Conservation (phyloP, 2,329 filamentous ascomycete species). For the Chrysoporthe deuterocubensis region DNA sequence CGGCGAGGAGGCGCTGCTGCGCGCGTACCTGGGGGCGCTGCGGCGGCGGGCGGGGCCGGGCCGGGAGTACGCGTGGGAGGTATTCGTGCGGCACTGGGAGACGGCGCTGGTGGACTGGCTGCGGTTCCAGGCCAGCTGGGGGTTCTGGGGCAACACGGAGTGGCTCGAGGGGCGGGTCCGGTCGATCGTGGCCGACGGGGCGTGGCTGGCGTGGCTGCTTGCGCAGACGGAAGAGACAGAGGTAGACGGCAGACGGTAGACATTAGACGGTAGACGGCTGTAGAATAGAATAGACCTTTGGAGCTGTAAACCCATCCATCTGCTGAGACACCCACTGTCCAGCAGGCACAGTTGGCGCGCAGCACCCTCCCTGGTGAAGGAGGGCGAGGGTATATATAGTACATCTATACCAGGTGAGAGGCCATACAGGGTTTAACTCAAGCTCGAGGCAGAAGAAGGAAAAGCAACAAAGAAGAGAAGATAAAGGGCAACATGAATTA, state of each 20-base stretch:
- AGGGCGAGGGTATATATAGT: too few species aligned
- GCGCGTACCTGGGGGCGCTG: conserved; percentile 50
- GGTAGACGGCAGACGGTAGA: neutral
- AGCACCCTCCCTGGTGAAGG: too few species aligned
- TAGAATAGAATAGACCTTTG: neutral
- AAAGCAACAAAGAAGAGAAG: too few species aligned
- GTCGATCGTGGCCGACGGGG: conserved; percentile 49
- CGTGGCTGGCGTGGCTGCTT: conserved; percentile 37
- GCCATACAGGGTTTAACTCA: too few species aligned
- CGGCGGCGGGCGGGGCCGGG: conserved; percentile 32
- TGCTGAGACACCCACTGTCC: too few species aligned
- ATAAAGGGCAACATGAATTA: too few species aligned
- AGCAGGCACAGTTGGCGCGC: too few species aligned
- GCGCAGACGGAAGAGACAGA: neutral
- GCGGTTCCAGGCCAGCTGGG: conserved; percentile 63
- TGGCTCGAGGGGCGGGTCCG: conserved; percentile 61
- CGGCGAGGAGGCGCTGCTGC: conserved; percentile 55
- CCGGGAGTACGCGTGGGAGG: conserved; percentile 55
- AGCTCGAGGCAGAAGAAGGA: too few species aligned
- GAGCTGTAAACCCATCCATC: neutral
- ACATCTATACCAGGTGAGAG: too few species aligned
- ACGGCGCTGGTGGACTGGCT: conserved; percentile 71
- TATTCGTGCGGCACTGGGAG: conserved; percentile 66
- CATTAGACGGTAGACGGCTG: neutral
- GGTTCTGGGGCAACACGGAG: conserved; percentile 63